Evolutionary conservation across 768 basidiomycete genomes (phyloP), one percentile per base, ranked within the genome.

Genomic region (Xerocomus spinulosus): DNA sequence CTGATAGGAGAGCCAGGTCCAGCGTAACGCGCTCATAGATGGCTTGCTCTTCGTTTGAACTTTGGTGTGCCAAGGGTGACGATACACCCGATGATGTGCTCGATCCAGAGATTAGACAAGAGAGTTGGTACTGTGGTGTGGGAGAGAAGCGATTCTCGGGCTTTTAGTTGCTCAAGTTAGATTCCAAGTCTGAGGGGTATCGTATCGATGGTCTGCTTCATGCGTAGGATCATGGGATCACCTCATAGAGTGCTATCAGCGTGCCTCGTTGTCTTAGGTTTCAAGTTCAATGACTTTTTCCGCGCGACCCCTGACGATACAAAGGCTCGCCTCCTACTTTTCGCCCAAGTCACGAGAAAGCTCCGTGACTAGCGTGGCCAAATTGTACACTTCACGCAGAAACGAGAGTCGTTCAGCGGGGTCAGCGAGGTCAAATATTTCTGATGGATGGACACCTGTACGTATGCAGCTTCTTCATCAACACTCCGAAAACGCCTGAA

Each of bases 131-230:
- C 53, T 96, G 92, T 65, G 81, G 83, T 12, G 69, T 92, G 44
- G 92, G 92, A 8, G 82, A 81, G 36, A 80, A 71, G 64, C 76
- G 68, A 53, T 75, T 92, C 79, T 68, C 94, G 29, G 92, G 92
- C 2, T 93, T 94, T 70, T 92, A 92, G 90, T 55, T 94, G 92
- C 61, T 93, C 91, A 18, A 92, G 89, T 66, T 92, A 74, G n/a
- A n/a, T n/a, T n/a, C n/a, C n/a, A n/a, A n/a, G n/a, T n/a, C n/a
- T n/a, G n/a, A n/a, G n/a, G n/a, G n/a, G n/a, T n/a, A n/a, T n/a
- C n/a, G n/a, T n/a, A n/a, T n/a, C n/a, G n/a, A n/a, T n/a, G n/a
- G n/a, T n/a, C n/a, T n/a, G n/a, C n/a, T n/a, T n/a, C n/a, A n/a
- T n/a, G n/a, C n/a, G n/a, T n/a, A n/a, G n/a, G n/a, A n/a, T n/a